These are phyloP conservation scores for Aspergillus panamensis DNA, from an alignment of 495 filamentous ascomycete species.

Conservation along the genomic window DNA sequence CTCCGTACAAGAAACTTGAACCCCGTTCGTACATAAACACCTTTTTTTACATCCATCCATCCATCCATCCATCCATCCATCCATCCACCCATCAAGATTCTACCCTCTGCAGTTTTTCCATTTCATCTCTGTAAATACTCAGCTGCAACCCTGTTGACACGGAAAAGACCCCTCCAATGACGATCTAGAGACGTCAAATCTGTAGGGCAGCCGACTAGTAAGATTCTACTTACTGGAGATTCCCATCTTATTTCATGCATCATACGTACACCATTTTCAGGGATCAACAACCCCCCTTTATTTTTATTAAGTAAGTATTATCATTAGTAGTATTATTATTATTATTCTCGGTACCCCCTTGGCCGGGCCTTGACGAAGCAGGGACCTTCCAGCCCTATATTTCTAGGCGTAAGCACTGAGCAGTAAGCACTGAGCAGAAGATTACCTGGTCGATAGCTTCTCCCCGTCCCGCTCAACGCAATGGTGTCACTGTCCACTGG, in stretches of 20 bases:
- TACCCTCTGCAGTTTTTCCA: too few species aligned
- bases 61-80: too few species aligned
- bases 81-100: neutral
- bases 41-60: too few species aligned
- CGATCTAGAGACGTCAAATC: too few species aligned
- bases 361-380: neutral
- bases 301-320: too few species aligned
- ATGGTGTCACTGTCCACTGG: too few species aligned
- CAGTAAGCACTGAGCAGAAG: neutral
- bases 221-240: neutral
- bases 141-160: too few species aligned
- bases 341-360: neutral
- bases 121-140: neutral
- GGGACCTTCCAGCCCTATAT: conserved; percentile 13
- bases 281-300: neutral
- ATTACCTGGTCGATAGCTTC: neutral
- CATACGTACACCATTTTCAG: neutral
- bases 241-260: neutral
- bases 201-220: too few species aligned
- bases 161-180: too few species aligned
- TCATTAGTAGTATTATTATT: too few species aligned
- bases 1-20: neutral
- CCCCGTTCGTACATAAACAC: too few species aligned
- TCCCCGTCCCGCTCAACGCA: neutral
- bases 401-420: conserved; percentile 3